A percentile compares a stretch with the other conserved stretches of the same genome.
phyloP scores from a whole-genome alignment of 176 grass and related monocot species.

The Triticum dicoccoides region DNA sequence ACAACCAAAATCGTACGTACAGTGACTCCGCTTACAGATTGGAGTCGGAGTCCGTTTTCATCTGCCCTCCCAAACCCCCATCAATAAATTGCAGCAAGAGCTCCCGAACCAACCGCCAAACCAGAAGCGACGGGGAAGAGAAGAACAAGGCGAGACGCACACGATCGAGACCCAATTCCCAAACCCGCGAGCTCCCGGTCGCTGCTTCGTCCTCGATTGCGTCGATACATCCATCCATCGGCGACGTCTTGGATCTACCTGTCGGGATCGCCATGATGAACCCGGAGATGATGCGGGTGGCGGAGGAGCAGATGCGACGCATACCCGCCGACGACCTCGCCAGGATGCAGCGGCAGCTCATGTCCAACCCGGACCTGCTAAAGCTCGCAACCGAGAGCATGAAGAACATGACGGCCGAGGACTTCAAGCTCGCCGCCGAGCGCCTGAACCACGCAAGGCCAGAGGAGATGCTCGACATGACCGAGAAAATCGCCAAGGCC shows the following conservation, averaged over 20 bases:
- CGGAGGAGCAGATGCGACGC: conserved; percentile 92
- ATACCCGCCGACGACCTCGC: conserved; percentile 77
- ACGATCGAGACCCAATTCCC: not conserved
- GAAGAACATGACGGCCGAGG: conserved; percentile 80
- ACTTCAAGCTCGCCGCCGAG: conserved; percentile 71
- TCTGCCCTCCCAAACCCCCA: not conserved
- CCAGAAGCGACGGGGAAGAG: not conserved
- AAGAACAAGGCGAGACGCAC: not conserved
- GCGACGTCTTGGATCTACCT: not conserved
- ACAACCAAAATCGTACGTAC: no score
- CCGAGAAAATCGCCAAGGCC: conserved; percentile 55
- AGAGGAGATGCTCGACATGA: conserved; percentile 85
- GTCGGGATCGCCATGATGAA: conserved; percentile 54
- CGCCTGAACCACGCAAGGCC: conserved; percentile 65
- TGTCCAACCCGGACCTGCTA: conserved; percentile 79
- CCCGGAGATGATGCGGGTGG: conserved; percentile 78
- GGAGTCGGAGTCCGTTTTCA: no score
- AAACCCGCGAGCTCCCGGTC: not conserved
- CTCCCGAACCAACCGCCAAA: not conserved
- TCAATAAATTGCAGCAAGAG: not conserved
- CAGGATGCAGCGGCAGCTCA: conserved; percentile 84
- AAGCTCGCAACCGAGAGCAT: conserved; percentile 78
- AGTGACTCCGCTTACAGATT: no score
- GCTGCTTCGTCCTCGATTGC: not conserved
- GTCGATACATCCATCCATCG: not conserved